These are phyloP conservation scores for Moricandia arvensis DNA, from an alignment of 345 rosid genomes.

Conservation along the genomic window DNA sequence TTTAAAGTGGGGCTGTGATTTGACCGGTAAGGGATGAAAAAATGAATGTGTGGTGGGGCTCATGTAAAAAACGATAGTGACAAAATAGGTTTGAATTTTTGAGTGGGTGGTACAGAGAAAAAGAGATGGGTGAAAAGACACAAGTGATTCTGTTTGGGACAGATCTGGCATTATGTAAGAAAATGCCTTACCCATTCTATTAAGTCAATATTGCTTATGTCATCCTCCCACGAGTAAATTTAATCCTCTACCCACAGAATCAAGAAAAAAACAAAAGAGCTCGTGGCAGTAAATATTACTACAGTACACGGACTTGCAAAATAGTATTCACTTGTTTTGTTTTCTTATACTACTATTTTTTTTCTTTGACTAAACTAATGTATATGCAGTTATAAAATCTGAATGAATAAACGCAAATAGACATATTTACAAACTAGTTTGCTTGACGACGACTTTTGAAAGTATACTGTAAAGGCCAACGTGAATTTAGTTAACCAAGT, in stretches of 20 bases:
- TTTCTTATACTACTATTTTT: not conserved
- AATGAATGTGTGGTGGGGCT: conserved; percentile 4
- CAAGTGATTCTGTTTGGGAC: conserved; percentile 36
- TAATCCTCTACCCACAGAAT: not conserved
- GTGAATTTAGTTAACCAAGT: not conserved
- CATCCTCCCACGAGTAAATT: not conserved
- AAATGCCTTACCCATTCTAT: conserved; percentile 28
- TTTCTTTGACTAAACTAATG: not conserved
- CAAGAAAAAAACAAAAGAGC: not conserved
- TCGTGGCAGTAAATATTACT: no score
- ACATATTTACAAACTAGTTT: not conserved
- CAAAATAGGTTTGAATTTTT: not conserved
- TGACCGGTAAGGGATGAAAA: conserved; percentile 18
- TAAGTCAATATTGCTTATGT: conserved; percentile 37
- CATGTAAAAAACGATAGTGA: not conserved
- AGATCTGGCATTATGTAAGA: conserved; percentile 33
- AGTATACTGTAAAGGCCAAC: not conserved
- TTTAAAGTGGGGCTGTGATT: conserved; percentile 26
- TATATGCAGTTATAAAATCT: not conserved
- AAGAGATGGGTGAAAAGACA: conserved; percentile 23
- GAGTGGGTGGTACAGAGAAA: conserved; percentile 1
- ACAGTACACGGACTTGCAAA: not conserved
- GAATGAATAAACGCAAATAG: not conserved
- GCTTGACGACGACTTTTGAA: not conserved
- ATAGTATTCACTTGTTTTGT: not conserved